These are phyloP conservation scores for Ogataea naganishii DNA, from an alignment of 805 yeast species.

Conservation along the genomic window DNA sequence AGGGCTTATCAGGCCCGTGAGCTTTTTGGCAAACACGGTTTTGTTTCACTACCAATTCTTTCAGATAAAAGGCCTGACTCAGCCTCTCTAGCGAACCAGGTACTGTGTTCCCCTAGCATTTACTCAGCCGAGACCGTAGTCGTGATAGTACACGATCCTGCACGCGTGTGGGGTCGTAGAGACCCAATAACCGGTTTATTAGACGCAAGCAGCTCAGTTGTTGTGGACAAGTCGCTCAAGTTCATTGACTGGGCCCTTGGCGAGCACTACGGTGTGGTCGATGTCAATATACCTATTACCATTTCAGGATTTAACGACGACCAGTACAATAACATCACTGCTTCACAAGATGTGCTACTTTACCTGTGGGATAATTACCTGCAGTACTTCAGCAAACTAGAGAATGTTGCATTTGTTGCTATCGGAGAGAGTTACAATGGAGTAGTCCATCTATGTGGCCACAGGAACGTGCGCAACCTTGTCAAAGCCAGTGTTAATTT, in stretches of 20 bases:
- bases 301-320: conserved; percentile 36
- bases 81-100: conserved; percentile 49
- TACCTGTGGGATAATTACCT: conserved; percentile 90
- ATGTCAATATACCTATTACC: conserved; percentile 67
- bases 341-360: conserved; percentile 68
- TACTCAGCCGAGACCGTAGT: conserved; percentile 56
- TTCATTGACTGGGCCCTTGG: conserved; percentile 59
- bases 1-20: conserved; percentile 60
- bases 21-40: conserved; percentile 43
- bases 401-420: conserved; percentile 73
- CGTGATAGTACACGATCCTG: conserved; percentile 79
- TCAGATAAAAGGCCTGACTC: conserved; percentile 33
- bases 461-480: conserved; percentile 54
- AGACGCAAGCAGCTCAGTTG: conserved; percentile 61
- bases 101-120: conserved; percentile 64
- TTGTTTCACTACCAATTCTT: conserved; percentile 62
- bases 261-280: conserved; percentile 68
- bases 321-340: conserved; percentile 51
- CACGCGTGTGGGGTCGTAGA: conserved; percentile 83
- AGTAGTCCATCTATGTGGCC: conserved; percentile 80
- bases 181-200: conserved; percentile 76
- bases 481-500: conserved; percentile 67
- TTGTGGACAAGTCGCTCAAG: conserved; percentile 65
- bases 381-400: conserved; percentile 56
- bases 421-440: conserved; percentile 87